These are phyloP conservation scores for Persicaria maculosa DNA, from an alignment of 148 eudicot species.

Conservation along the genomic window DNA sequence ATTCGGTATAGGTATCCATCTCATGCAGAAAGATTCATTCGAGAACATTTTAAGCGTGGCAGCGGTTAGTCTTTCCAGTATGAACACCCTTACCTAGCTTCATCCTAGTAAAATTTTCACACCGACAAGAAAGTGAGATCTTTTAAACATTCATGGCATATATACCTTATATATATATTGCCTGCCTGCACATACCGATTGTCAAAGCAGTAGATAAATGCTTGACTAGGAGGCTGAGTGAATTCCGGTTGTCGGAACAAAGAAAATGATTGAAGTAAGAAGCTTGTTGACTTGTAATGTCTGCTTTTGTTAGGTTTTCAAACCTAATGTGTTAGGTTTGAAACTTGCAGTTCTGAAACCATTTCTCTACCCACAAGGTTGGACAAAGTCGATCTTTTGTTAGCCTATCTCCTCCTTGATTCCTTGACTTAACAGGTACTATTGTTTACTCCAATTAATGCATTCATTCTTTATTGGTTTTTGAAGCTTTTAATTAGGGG, in stretches of 20 bases:
- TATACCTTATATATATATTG: neutral
- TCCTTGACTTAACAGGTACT: neutral
- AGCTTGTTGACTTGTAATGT: conserved; percentile 1
- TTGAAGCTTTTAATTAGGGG: neutral
- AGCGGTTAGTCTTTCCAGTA: conserved; percentile 27
- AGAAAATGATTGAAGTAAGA: neutral
- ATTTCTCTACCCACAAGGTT: neutral
- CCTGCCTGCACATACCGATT: conserved; percentile 15
- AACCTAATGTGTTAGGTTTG: conserved; percentile 8
- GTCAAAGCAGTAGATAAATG: conserved; percentile 28
- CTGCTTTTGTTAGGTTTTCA: neutral
- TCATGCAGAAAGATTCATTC: conserved; percentile 62
- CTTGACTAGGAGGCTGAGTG: conserved; percentile 19
- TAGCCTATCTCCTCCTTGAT: neutral
- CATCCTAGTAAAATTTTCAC: neutral
- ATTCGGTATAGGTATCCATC: conserved; percentile 63
- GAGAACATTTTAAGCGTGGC: conserved; percentile 65
- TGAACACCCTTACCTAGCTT: neutral
- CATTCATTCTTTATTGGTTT: neutral
- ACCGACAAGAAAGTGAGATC: neutral
- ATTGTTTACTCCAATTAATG: neutral
- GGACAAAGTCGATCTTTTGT: neutral
- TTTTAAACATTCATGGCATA: conserved; percentile 1
- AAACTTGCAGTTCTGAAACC: neutral
- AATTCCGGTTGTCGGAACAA: conserved; percentile 12